phyloP scores from a whole-genome alignment of 208 protist species.

The Leishmania braziliensis region DNA sequence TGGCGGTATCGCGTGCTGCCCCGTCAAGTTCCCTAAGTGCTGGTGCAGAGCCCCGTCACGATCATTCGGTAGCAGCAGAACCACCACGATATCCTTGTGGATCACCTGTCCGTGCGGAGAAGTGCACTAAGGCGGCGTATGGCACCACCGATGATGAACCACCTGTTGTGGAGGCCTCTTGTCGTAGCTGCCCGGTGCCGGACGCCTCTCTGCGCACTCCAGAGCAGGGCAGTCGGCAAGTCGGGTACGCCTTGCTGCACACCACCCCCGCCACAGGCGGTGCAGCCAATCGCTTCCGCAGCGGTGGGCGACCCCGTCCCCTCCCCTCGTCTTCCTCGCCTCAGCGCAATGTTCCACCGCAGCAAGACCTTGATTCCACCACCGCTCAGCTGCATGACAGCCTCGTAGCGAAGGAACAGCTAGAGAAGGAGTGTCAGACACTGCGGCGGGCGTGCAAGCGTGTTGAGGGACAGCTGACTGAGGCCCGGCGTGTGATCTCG shows the following conservation, averaged over 20 bases:
- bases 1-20: background rate
- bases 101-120: background rate
- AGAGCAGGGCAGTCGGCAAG: background rate
- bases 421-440: slow-evolving; percentile 61
- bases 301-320: background rate
- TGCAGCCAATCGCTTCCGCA: background rate
- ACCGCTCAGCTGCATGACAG: slow-evolving; percentile 61
- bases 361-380: slow-evolving; percentile 21
- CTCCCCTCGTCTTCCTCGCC: background rate
- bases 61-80: background rate
- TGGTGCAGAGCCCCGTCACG: background rate
- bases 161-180: background rate
- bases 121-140: background rate
- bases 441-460: slow-evolving; percentile 44
- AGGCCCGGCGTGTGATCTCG: slow-evolving; percentile 67
- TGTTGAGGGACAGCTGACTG: slow-evolving; percentile 51
- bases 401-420: slow-evolving; percentile 59
- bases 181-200: background rate
- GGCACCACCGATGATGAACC: background rate
- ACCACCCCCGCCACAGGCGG: slow-evolving; percentile 11
- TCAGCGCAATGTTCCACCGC: slow-evolving; percentile 11
- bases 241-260: slow-evolving; percentile 22
- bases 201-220: slow-evolving; percentile 5
- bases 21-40: background rate
- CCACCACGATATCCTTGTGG: background rate